Base-by-base conservation (phyloP, 2,329 filamentous ascomycete genomes). In the Orbilia quercus region DNA sequence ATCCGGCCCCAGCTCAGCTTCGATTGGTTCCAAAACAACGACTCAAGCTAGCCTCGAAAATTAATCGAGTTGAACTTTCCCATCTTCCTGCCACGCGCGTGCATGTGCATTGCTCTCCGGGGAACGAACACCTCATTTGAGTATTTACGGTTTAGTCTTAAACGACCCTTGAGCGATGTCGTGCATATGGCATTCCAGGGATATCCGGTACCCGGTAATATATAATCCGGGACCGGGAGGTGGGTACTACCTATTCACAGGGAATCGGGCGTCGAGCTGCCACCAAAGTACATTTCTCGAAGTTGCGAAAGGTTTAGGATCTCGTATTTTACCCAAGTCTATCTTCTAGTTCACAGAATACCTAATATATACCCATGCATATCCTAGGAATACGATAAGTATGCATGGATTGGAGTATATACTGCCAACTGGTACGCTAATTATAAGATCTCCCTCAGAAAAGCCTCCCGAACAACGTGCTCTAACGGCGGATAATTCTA, bases 121-220 rank as follows among this genome's bases (percentile, higher is more conserved):
- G 28, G 28, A 31, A 9, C 28, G 9, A 31, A 31, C 28, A 31
- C n/a, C n/a, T 31, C 28, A 31, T 31, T 31, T 9, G 9, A 31
- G 28, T 31, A 20, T 47, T 11, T 42, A 18, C 38, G 16, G 44
- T 47, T 12, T 47, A 23, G 44, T 42, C 38, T 18, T 12, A 18
- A 42, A 34, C 36, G 53, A 44, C 14, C 2, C 9, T 25, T 44
- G 40, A 36, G 36, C 36, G 22, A 67, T 67, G 63, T 67, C 50
- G 63, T 67, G 63, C 63, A 67, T 58, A 51, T 25, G 4, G 36
- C 25, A 22, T 28, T 48, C 40, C 62, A 59, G 36, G 53, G 36
- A 28, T 54, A 57, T 44, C 53, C 53, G 53, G 36, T 36, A 38
- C n/a, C 36, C 47, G 47, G 23, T 28, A n/a, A n/a, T n/a, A n/a